These are phyloP conservation scores for Tetraselmis chui DNA, from an alignment of 139 green algal species.

Conservation along the genomic window DNA sequence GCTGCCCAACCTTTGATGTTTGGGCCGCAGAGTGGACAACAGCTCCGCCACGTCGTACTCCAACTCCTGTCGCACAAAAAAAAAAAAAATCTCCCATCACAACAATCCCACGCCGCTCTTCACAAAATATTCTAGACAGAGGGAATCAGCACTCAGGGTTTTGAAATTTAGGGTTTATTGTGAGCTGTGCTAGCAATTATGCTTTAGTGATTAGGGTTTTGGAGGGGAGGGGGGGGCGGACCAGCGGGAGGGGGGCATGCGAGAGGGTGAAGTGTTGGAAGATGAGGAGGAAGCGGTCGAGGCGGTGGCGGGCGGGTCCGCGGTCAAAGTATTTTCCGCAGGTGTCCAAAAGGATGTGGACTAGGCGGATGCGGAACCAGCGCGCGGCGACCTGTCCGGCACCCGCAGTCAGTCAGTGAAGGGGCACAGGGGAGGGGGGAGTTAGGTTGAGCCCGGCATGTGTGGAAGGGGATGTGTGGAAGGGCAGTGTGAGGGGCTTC, in stretches of 20 bases:
- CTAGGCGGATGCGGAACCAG: constrained; percentile 42
- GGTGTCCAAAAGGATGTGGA: constrained; percentile 69
- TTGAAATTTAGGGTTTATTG: too few relatives aligned
- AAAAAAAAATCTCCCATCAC: too few relatives aligned
- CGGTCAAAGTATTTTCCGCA: constrained; percentile 83
- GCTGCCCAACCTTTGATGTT: not conserved
- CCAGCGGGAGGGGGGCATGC: not conserved
- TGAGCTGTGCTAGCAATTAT: too few relatives aligned
- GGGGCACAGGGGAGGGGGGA: not conserved
- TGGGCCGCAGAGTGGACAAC: not conserved
- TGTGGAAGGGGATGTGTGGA: constrained; percentile 29
- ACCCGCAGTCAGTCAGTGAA: not conserved
- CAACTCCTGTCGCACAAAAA: too few relatives aligned
- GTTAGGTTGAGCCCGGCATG: constrained; percentile 36
- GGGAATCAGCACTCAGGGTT: too few relatives aligned
- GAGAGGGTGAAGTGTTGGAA: constrained; percentile 48
- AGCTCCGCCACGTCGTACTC: not conserved
- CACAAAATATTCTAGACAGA: too few relatives aligned
- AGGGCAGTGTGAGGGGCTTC: not conserved
- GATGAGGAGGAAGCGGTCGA: constrained; percentile 88
- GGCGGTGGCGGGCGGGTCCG: constrained; percentile 40
- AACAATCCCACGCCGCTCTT: too few relatives aligned
- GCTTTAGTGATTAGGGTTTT: too few relatives aligned
- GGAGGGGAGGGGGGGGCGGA: not conserved
- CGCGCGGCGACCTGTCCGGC: not conserved